Percentiles rank a stretch among this genome's conserved stretches.
Conservation (phyloP, 2,329 filamentous ascomycete species). For the Aspergillus chevalieri region DNA sequence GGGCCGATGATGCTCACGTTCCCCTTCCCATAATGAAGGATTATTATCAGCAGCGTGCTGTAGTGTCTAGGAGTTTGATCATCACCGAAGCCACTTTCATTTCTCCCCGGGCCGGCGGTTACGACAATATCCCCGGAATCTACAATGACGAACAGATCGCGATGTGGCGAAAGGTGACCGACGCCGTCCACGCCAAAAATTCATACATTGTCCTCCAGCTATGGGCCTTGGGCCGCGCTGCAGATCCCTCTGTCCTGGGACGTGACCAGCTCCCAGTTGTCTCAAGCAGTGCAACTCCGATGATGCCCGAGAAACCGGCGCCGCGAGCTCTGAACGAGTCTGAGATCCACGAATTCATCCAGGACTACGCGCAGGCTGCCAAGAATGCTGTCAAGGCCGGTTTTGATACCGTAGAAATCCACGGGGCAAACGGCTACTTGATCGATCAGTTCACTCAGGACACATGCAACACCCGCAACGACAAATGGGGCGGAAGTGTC, state of each 20-base stretch:
- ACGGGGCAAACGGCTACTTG: neutral
- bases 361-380: neutral
- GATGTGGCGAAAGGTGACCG: slow-evolving; percentile 56
- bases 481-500: neutral
- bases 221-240: slow-evolving; percentile 55
- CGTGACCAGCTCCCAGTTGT: slow-evolving; percentile 11
- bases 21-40: slow-evolving; percentile 41
- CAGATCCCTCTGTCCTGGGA: slow-evolving; percentile 30
- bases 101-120: slow-evolving; percentile 43
- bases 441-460: neutral
- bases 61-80: slow-evolving; percentile 50
- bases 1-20: slow-evolving; percentile 41
- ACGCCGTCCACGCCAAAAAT: slow-evolving; percentile 58
- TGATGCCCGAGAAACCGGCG: slow-evolving; percentile 31
- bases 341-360: slow-evolving; percentile 12
- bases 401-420: neutral
- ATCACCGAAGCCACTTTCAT: slow-evolving; percentile 55
- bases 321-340: slow-evolving; percentile 49
- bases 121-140: slow-evolving; percentile 52
- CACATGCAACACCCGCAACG: neutral
- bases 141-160: slow-evolving; percentile 51
- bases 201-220: slow-evolving; percentile 58
- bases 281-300: slow-evolving; percentile 15
- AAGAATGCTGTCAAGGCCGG: neutral
- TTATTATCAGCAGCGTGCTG: slow-evolving; percentile 52